Evolutionary conservation across 768 basidiomycete species (phyloP).

Genomic region (Russula abietina): DNA sequence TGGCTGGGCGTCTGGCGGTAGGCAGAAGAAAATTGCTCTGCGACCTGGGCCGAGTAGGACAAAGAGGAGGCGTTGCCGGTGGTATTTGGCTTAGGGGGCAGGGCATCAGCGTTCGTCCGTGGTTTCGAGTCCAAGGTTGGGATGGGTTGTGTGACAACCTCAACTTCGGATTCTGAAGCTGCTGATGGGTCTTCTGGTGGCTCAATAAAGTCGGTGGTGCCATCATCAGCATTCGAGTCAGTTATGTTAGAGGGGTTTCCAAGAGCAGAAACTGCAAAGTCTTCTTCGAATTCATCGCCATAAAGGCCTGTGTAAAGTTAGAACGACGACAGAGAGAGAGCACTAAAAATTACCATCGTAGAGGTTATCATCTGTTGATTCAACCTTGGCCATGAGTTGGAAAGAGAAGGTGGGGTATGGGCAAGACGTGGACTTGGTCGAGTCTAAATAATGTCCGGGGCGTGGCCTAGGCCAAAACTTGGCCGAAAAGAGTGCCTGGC

Average conservation of each 20-base stretch:
- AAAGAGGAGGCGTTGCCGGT: conserved; percentile 29
- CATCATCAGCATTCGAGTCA: conserved; percentile 1
- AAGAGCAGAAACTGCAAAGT: conserved; percentile 18
- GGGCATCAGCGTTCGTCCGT: background rate
- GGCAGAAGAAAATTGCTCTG: conserved; percentile 55
- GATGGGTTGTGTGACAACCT: conserved; percentile 1
- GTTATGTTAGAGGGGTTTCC: conserved; percentile 9
- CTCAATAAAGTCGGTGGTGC: conserved; percentile 1
- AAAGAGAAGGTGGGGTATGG: background rate
- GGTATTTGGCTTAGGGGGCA: conserved; percentile 19
- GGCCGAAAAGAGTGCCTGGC: background rate
- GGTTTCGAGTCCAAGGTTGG: conserved; percentile 13
- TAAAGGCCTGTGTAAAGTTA: conserved; percentile 20
- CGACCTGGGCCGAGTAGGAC: conserved; percentile 60
- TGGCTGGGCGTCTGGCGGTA: conserved; percentile 64
- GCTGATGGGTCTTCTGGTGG: conserved; percentile 10
- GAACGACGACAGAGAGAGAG: background rate
- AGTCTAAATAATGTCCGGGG: background rate
- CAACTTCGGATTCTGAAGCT: background rate
- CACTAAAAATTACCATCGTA: conserved; percentile 16
- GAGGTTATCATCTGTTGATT: conserved; percentile 23
- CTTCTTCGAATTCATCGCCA: conserved; percentile 26
- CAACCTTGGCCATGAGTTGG: conserved; percentile 20
- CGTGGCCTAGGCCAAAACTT: no score
- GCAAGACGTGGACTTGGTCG: background rate